A percentile compares a stretch with the other conserved stretches of the same genome.
phyloP scores from a whole-genome alignment of 805 yeast species.

The Jamesozyma lodderae region DNA sequence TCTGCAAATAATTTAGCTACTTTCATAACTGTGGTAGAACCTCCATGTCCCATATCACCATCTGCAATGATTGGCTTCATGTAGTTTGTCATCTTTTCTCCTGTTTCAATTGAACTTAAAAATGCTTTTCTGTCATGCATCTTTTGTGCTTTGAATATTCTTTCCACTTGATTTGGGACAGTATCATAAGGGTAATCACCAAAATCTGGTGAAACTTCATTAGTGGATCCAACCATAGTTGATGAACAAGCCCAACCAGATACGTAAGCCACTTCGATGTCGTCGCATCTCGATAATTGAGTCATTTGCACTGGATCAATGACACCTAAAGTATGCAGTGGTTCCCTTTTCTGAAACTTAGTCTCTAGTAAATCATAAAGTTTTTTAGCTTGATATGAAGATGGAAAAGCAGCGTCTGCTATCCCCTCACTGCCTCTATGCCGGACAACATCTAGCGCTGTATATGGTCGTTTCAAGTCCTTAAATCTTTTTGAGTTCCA shows the following conservation, averaged over 20 bases:
- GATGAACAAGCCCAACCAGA: constrained; percentile 59
- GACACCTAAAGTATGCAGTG: constrained; percentile 51
- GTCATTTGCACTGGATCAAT: constrained; percentile 57
- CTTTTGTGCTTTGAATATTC: constrained; percentile 48
- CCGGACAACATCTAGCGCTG: constrained; percentile 42
- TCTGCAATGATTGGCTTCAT: constrained; percentile 57
- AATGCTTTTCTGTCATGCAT: constrained; percentile 47
- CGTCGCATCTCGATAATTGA: constrained; percentile 38
- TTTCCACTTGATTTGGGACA: constrained; percentile 57
- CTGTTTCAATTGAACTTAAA: constrained; percentile 26
- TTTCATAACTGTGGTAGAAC: constrained; percentile 53
- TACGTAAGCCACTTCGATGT: constrained; percentile 45
- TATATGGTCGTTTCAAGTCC: constrained; percentile 43
- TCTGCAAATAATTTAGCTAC: constrained; percentile 59
- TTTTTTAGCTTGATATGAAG: constrained; percentile 46
- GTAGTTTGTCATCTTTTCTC: constrained; percentile 35
- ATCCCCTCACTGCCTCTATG: constrained; percentile 42
- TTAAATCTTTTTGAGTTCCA: constrained; percentile 41
- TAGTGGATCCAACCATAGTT: constrained; percentile 44
- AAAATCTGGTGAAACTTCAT: constrained; percentile 57
- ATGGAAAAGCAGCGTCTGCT: constrained; percentile 31
- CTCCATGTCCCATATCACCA: constrained; percentile 62
- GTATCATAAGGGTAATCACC: constrained; percentile 66
- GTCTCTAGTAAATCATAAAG: constrained; percentile 38
- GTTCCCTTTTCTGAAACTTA: constrained; percentile 34